Evolutionary conservation across 495 filamentous ascomycete genomes (phyloP).

Genomic region (Aspergillus leporis): DNA sequence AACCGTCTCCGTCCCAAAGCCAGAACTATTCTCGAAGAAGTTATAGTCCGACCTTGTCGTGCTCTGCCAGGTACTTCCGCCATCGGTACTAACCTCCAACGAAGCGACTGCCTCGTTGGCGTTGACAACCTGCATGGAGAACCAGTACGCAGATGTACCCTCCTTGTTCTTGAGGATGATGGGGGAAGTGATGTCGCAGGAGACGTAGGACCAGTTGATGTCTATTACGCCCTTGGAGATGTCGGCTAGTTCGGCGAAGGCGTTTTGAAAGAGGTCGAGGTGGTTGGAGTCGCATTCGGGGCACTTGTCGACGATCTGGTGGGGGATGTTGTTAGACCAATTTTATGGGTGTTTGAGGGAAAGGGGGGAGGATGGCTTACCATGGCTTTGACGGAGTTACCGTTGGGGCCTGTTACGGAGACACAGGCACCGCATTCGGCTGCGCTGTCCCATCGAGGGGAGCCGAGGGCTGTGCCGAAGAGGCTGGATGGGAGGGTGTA

Average conservation of each 20-base stretch:
- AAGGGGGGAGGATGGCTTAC: constrained; percentile 39
- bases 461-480: constrained; percentile 56
- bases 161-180: constrained; percentile 57
- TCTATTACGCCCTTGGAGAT: constrained; percentile 53
- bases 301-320: constrained; percentile 61
- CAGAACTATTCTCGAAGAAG: constrained; percentile 57
- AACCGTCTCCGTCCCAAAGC: constrained; percentile 53
- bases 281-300: constrained; percentile 56
- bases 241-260: constrained; percentile 50
- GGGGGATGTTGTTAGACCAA: constrained; percentile 9
- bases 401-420: constrained; percentile 52
- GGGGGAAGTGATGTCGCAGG: constrained; percentile 53
- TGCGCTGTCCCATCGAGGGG: constrained; percentile 49
- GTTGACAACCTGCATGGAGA: constrained; percentile 61
- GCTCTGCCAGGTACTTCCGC: constrained; percentile 51
- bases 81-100: constrained; percentile 59
- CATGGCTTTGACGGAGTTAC: constrained; percentile 64
- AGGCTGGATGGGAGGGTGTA: constrained; percentile 57
- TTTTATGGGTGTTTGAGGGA: neutral
- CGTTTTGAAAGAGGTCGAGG: constrained; percentile 60
- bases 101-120: constrained; percentile 51
- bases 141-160: constrained; percentile 55
- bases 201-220: constrained; percentile 51
- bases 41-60: constrained; percentile 56
- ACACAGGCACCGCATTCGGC: constrained; percentile 59